Base-by-base conservation (phyloP, 2,329 filamentous ascomycete species). In the Diaporthe vexans region DNA sequence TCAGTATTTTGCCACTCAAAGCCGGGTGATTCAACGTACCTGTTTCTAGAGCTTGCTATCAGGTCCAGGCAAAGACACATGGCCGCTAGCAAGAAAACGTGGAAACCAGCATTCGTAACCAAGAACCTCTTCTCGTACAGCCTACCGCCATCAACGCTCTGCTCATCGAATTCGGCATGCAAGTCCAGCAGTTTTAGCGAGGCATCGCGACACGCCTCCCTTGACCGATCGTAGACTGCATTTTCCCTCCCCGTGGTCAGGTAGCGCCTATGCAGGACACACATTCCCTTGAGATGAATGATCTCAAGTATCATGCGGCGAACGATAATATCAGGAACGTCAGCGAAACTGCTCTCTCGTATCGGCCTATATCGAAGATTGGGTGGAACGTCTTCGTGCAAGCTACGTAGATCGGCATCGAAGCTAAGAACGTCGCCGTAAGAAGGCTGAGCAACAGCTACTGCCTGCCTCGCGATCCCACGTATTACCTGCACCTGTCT, bases 21-120 rank as follows among this genome's bases (percentile, higher is more conserved):
- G 1, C 13, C 33, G 19, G 33, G n/a, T 17, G 10, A 13, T 24
- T 37, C 13, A 72, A 29, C 81, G 76, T 80, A 85, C 85, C 78
- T 82, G 75, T 81, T 82, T 26, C 83, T 80, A 37, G 78, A 76
- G 24, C 83, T 83, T 75, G 86, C 85, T 33, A 81, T 83, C 17
- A 88, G 79, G 75, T 88, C 87, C 4, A 91, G 79, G 73, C 88
- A 91, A 8, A 91, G 78, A 54, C 91, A 87, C 88, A 91, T 91
- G 17, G 88, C 86, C 0, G 90, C 90, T 24, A 91, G 85, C 35
- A 91, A 80, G 75, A 90, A 91, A 76, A 91, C 88, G 46, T 90
- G 88, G 29, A 88, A 81, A 7, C 87, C 87, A 58, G 91, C 79
- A 4, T 86, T 86, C 4, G 86, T 86, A 10, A 91, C 79, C 82